Evolutionary conservation across 1,284 basidiomycete genomes (phyloP), one percentile per base, ranked within the genome.

Genomic region (Vanrija pseudolonga): DNA sequence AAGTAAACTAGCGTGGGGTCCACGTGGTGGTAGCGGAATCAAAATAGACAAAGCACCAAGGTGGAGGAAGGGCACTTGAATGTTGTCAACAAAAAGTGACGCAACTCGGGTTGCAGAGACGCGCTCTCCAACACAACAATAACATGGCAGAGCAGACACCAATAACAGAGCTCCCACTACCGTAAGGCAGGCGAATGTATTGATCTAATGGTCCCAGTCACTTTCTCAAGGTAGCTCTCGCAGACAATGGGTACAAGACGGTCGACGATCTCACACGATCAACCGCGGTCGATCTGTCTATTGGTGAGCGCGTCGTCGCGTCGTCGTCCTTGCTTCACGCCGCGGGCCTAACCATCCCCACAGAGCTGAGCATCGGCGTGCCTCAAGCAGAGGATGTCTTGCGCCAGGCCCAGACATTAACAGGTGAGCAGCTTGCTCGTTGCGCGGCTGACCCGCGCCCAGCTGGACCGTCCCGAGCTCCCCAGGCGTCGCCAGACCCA

Each of bases 181-280:
- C 53, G 61, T 63, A 38, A 45, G 58, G 6, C 5, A 11, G 3
- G 7, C 1, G 3, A 12, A 14, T 22, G 4, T 22, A 15, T 41
- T 45, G 18, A 18, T 32, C 53, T 41, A 12, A 49, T 26, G 6
- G 47, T 4, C 2, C 2, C 44, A 69, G 65, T 4, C 67, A 64
- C 39, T 60, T 64, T 37, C 47, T 73, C 42, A 68, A 67, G 43
- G 24, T 49, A 2, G 65, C 67, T 5, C 63, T 76, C 4, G n/a
- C 47, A 19, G 67, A 67, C 49, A 69, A 70, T 20, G 68, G 69
- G 3, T 76, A 74, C 56, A 54, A 47, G 28, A 63, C 50, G 1
- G 37, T 68, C 9, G 56, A 24, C 1, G 72, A 76, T 43, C 47
- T 76, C 1, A 24, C 51, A 32, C 15, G n/a, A 43, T 64, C 1